These are phyloP conservation scores for Fusarium chuoi DNA, from an alignment of 2,329 filamentous ascomycete genomes.

Conservation along the genomic window DNA sequence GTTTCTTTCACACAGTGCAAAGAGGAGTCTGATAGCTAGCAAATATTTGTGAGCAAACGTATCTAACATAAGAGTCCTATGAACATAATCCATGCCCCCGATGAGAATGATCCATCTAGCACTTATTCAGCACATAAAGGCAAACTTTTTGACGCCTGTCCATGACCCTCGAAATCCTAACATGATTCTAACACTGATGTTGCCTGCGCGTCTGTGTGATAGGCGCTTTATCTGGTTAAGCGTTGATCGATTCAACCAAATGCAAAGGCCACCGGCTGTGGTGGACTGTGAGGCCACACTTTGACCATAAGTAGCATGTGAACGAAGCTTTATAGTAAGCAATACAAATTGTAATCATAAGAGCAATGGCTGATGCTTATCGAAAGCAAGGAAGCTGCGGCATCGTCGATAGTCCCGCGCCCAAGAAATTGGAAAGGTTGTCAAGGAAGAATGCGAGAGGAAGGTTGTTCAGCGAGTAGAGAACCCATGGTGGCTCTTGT, in stretches of 20 bases:
- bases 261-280: slow-evolving; percentile 8
- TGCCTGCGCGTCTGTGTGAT: slow-evolving; percentile 7
- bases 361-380: slow-evolving; percentile 47
- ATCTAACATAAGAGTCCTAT: slow-evolving; percentile 32
- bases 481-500: slow-evolving; percentile 22
- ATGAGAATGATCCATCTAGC: slow-evolving; percentile 19
- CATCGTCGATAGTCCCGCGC: neutral
- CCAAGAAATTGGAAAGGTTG: slow-evolving; percentile 17
- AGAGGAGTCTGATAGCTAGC: neutral
- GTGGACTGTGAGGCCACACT: slow-evolving; percentile 3
- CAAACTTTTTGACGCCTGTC: slow-evolving; percentile 22
- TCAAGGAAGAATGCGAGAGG: slow-evolving; percentile 14
- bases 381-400: slow-evolving; percentile 12
- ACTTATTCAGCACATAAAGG: slow-evolving; percentile 9
- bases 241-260: slow-evolving; percentile 2
- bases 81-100: slow-evolving; percentile 21
- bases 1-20: neutral
- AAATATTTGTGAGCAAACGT: slow-evolving; percentile 29
- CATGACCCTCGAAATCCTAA: slow-evolving; percentile 42
- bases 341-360: slow-evolving; percentile 49
- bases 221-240: slow-evolving; percentile 18
- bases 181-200: slow-evolving; percentile 39
- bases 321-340: slow-evolving; percentile 22
- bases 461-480: slow-evolving; percentile 29
- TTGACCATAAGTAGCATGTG: slow-evolving; percentile 13